Conservation (phyloP, 768 basidiomycete genomes). For the Scleroderma citrinum region DNA sequence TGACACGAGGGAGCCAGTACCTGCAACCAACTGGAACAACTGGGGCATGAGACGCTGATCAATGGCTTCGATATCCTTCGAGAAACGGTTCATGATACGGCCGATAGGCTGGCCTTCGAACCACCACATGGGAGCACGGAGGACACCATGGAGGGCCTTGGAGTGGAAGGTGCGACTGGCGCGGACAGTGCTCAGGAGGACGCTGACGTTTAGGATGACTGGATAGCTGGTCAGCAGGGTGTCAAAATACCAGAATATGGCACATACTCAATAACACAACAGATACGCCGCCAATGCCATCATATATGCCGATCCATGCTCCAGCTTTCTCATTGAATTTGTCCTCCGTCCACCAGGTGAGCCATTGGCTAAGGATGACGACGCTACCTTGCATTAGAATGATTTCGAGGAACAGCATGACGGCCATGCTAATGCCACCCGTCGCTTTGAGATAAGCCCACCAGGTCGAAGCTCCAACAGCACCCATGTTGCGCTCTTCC, state of each 20-base stretch:
- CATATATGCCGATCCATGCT: slow-evolving; percentile 25
- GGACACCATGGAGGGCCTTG: slow-evolving; percentile 16
- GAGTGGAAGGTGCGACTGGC: slow-evolving; percentile 25
- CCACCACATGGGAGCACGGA: slow-evolving; percentile 24
- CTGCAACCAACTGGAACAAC: slow-evolving; percentile 21
- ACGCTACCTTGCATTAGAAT: slow-evolving; percentile 19
- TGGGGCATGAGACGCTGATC: slow-evolving; percentile 33
- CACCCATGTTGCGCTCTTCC: slow-evolving; percentile 22
- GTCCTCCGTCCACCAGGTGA: slow-evolving; percentile 27
- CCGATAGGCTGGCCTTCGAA: slow-evolving; percentile 34
- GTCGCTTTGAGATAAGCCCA: slow-evolving; percentile 28
- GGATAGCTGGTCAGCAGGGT: not conserved
- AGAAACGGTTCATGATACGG: slow-evolving; percentile 43
- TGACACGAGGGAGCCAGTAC: slow-evolving; percentile 19
- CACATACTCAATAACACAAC: slow-evolving; percentile 16
- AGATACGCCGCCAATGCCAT: slow-evolving; percentile 20
- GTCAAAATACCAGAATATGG: not conserved
- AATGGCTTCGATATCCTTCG: slow-evolving; percentile 36
- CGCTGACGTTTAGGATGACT: slow-evolving; percentile 22
- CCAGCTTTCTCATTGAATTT: slow-evolving; percentile 18
- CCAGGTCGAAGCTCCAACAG: slow-evolving; percentile 21
- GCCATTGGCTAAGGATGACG: slow-evolving; percentile 24
- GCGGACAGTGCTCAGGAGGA: slow-evolving; percentile 22
- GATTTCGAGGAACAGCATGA: slow-evolving; percentile 15
- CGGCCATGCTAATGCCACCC: slow-evolving; percentile 16